Conservation (phyloP, 2,329 filamentous ascomycete genomes). For the Pseudocercospora pini-densiflorae region DNA sequence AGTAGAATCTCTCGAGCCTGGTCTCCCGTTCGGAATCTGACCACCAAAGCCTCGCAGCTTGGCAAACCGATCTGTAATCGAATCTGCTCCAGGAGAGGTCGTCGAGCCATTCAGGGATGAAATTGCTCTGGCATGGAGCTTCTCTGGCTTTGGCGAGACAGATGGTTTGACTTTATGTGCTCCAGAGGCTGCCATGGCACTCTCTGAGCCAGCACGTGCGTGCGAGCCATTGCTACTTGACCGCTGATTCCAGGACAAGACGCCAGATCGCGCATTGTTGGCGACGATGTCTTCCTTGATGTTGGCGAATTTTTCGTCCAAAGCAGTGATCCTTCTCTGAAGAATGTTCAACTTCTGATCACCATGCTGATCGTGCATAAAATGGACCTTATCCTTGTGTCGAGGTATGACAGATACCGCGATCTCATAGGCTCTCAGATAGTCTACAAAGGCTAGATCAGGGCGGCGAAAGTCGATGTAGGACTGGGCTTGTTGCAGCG, state of each 20-base stretch:
- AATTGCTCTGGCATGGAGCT: constrained; percentile 66
- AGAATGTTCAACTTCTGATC: constrained; percentile 54
- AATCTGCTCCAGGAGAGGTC: constrained; percentile 51
- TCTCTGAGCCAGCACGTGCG: constrained; percentile 23
- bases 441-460: constrained; percentile 81
- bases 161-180: constrained; percentile 35
- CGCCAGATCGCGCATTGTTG: constrained; percentile 62
- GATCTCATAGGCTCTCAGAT: constrained; percentile 80
- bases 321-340: constrained; percentile 34
- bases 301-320: constrained; percentile 48
- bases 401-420: constrained; percentile 74
- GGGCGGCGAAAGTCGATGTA: constrained; percentile 66
- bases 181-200: constrained; percentile 20
- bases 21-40: constrained; percentile 20
- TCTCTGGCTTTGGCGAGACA: constrained; percentile 65
- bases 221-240: constrained; percentile 8
- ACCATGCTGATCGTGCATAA: constrained; percentile 51
- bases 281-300: constrained; percentile 58
- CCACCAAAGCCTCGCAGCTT: constrained; percentile 25
- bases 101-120: constrained; percentile 38
- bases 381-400: constrained; percentile 75
- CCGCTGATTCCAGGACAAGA: constrained; percentile 25
- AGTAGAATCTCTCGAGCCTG: constrained; percentile 36
- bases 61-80: constrained; percentile 40
- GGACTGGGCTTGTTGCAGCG: constrained; percentile 59